A percentile compares a stretch with the other conserved stretches of the same genome.
Conservation (phyloP, 2,329 filamentous ascomycete species). For the Diaporthe capsici region DNA sequence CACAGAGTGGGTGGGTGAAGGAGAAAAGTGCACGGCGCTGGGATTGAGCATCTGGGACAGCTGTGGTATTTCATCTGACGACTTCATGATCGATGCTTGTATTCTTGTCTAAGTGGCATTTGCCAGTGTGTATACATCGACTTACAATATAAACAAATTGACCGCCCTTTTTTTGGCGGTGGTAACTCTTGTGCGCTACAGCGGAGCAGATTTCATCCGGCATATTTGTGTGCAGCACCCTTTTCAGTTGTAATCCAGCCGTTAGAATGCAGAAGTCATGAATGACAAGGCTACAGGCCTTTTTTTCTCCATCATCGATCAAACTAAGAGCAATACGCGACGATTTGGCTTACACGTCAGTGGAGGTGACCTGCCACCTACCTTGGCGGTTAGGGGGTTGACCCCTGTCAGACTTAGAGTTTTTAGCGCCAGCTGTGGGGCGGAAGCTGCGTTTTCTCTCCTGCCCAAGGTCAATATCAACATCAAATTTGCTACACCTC, state of each 20-base stretch:
- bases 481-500: conserved; percentile 9
- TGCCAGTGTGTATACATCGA: conserved; percentile 22
- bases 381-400: not conserved
- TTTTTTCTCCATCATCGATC: not conserved
- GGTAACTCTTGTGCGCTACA: no score
- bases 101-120: conserved; percentile 1
- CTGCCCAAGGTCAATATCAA: not conserved
- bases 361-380: not conserved
- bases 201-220: not conserved
- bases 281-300: not conserved
- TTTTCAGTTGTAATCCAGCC: not conserved
- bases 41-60: not conserved
- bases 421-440: conserved; percentile 1
- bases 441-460: conserved; percentile 14
- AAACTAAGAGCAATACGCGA: not conserved
- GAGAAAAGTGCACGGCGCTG: conserved; percentile 2
- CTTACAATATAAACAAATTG: not conserved
- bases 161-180: not conserved
- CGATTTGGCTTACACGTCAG: not conserved
- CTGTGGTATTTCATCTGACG: not conserved
- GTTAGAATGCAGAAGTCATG: fast-evolving
- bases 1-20: not conserved
- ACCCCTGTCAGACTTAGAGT: conserved; percentile 7
- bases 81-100: conserved; percentile 7
- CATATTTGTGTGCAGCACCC: not conserved